These are phyloP conservation scores for Blakeslea trispora DNA, from an alignment of 371 early-diverging fungal genomes.

Conservation along the genomic window DNA sequence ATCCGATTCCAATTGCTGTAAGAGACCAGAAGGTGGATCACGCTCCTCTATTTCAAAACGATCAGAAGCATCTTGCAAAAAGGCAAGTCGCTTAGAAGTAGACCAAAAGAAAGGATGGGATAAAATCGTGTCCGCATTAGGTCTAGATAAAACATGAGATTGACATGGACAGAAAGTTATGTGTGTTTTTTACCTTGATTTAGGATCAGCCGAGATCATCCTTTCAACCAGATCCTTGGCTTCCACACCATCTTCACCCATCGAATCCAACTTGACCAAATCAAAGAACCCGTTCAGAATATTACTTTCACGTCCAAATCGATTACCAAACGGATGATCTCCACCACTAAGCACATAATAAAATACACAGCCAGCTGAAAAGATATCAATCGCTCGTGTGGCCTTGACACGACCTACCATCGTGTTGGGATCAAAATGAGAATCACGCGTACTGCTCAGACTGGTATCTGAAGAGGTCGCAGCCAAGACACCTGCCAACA, in stretches of 20 bases:
- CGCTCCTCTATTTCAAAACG: slow-evolving; percentile 87
- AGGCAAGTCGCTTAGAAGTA: slow-evolving; percentile 75
- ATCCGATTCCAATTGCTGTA: slow-evolving; percentile 67
- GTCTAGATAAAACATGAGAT: too few species aligned
- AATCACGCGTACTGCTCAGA: slow-evolving; percentile 6
- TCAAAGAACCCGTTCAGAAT: slow-evolving; percentile 77
- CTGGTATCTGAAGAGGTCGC: slow-evolving; percentile 33
- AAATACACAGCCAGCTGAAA: slow-evolving; percentile 94
- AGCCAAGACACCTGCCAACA: slow-evolving; percentile 46
- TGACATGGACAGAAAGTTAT: too few species aligned
- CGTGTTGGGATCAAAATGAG: slow-evolving; percentile 12
- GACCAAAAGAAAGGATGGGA: slow-evolving; percentile 96
- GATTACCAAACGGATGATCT: slow-evolving; percentile 94
- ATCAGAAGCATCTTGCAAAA: slow-evolving; percentile 94
- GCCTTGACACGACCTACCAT: slow-evolving; percentile 57
- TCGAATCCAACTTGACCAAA: slow-evolving; percentile 67
- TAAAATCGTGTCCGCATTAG: slow-evolving; percentile 73
- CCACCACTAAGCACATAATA: slow-evolving; percentile 90
- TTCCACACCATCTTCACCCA: slow-evolving; percentile 75
- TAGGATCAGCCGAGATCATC: slow-evolving; percentile 84
- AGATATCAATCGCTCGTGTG: slow-evolving; percentile 92
- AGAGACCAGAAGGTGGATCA: slow-evolving; percentile 66
- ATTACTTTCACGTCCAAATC: slow-evolving; percentile 83
- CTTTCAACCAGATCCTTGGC: slow-evolving; percentile 87
- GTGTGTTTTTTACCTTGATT: slow-evolving; percentile 64